Evolutionary conservation across 257 asterid genomes (phyloP), one percentile per base, ranked within the genome.

Genomic region (Euphrasia confusa): DNA sequence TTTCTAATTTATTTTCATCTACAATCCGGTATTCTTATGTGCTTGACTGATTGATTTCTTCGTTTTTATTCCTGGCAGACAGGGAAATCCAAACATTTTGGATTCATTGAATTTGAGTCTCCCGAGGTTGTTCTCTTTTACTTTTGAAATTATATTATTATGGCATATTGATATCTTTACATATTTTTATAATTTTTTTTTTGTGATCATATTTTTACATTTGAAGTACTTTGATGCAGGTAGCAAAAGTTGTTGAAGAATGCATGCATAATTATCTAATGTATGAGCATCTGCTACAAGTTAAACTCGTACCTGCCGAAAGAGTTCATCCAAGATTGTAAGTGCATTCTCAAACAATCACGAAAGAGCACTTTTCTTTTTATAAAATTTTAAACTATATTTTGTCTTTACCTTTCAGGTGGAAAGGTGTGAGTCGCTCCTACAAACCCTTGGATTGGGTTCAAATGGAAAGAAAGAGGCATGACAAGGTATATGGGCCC

Each of bases 1-100:
- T 12, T 44, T 4, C 17, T 45, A 18, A 12, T 12, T 45, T 3
- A 7, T 0, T 45, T 45, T 0, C 52, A 13, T n/a, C 8, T 45
- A n/a, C 52, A 4, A 11, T 2, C 15, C 6, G 6, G 50, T 45
- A 45, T 13, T 45, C 13, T 45, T 45, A 13, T 45, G 15, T 45
- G n/a, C 50, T 12, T 13, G 14, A 12, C 4, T 15, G 15, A 13
- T 12, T 45, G 52, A 45, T 5, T 49, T 58, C 18, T 13, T 5
- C 21, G 48, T 47, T 53, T 44, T 65, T 60, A 27, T 65, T 64
- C 42, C 70, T 58, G 44, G 71, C 94, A 92, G 97, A 92, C 97
- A 0, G 99, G 96, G 64, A 92, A 89, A 74, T 85, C 96, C 18
- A 89, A 80, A 85, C 97, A 92, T 77, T 92, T 78, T 76, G 99